These are phyloP conservation scores for Tagetes patula DNA, from an alignment of 129 eudicot genomes.

Conservation along the genomic window DNA sequence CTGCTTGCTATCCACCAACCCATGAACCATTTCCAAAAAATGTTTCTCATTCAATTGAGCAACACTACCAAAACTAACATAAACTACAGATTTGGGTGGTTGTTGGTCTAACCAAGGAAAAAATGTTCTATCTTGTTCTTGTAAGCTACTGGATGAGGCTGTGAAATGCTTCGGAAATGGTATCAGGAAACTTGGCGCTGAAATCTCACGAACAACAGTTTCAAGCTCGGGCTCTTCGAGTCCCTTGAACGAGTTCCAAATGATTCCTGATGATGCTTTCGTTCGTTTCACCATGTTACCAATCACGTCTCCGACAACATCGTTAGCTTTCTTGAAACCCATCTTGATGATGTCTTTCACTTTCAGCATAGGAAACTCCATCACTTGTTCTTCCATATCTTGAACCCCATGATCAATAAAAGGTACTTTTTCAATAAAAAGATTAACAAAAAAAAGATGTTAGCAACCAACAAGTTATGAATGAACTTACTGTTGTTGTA, in stretches of 20 bases:
- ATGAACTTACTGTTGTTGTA: not conserved
- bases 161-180: conserved; percentile 42
- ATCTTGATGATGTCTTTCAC: conserved; percentile 31
- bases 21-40: conserved; percentile 51
- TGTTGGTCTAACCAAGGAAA: conserved; percentile 50
- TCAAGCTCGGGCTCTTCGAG: conserved; percentile 38
- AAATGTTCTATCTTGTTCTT: conserved; percentile 38
- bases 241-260: conserved; percentile 47
- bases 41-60: conserved; percentile 34
- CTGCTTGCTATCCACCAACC: conserved; percentile 45
- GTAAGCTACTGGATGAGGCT: conserved; percentile 32
- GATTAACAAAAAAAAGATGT: no score
- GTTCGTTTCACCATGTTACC: conserved; percentile 29
- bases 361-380: conserved; percentile 35
- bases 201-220: conserved; percentile 16
- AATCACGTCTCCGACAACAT: not conserved
- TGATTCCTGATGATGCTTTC: conserved; percentile 37
- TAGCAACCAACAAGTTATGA: not conserved
- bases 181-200: conserved; percentile 37
- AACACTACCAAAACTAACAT: conserved; percentile 65
- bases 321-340: conserved; percentile 8
- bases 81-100: conserved; percentile 43
- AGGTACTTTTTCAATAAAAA: no score
- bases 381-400: conserved; percentile 35
- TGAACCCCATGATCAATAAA: not conserved